phyloP scores from a whole-genome alignment of 352 stramenopile genomes.

The Phytophthora fragariae region DNA sequence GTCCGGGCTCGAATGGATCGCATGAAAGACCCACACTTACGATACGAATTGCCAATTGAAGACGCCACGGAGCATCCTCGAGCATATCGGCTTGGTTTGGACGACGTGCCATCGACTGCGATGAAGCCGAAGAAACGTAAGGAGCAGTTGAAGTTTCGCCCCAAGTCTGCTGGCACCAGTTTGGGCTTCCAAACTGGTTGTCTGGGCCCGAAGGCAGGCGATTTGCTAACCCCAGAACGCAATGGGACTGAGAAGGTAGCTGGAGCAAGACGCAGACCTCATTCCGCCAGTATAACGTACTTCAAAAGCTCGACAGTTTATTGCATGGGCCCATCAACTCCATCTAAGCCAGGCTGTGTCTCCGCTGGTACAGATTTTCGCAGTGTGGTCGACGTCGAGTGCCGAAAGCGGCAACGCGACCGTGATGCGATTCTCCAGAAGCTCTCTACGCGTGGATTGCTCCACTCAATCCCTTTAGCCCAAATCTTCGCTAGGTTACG shows the following conservation, averaged over 20 bases:
- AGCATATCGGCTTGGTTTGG: conserved; percentile 63
- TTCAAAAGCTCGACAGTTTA: conserved; percentile 65
- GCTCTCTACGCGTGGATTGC: conserved; percentile 35
- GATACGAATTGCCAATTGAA: conserved; percentile 66
- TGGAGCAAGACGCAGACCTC: conserved; percentile 54
- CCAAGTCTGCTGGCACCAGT: conserved; percentile 44
- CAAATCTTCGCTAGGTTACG: conserved; percentile 67
- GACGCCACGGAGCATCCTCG: conserved; percentile 41
- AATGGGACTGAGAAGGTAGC: conserved; percentile 48
- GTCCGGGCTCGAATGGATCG: conserved; percentile 44
- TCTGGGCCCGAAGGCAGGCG: conserved; percentile 10
- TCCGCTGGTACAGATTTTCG: conserved; percentile 39
- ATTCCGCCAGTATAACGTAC: conserved; percentile 65
- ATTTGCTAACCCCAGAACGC: conserved; percentile 13
- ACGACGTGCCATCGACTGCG: conserved; percentile 42
- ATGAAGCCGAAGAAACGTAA: conserved; percentile 8
- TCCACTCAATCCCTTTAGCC: conserved; percentile 47
- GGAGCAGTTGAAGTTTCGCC: conserved; percentile 38
- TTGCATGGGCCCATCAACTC: conserved; percentile 41
- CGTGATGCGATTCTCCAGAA: conserved; percentile 38
- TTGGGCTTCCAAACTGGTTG: conserved; percentile 27
- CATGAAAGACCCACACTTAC: conserved; percentile 47
- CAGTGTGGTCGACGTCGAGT: conserved; percentile 50
- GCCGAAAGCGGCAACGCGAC: conserved; percentile 38
- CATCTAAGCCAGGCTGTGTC: conserved; percentile 12